Percentiles rank a stretch among this genome's conserved stretches.
Evolutionary conservation across 441 rosid genomes (phyloP).

Genomic region (Bocquillonia castaneifolia): DNA sequence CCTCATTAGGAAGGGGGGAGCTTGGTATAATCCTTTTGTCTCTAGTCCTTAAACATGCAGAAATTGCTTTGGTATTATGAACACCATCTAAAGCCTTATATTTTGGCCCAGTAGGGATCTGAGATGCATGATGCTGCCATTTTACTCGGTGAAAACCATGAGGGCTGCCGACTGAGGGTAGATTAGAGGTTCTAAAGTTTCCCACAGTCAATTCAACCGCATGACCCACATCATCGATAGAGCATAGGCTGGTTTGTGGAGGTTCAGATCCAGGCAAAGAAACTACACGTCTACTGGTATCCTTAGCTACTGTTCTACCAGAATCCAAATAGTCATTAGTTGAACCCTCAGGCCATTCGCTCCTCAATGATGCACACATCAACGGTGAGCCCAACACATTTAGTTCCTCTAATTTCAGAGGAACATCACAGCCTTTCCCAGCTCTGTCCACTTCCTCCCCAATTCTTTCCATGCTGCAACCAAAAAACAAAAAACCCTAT

Average conservation of each 20-base stretch:
- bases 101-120: neutral
- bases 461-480: conserved; percentile 40
- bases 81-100: conserved; percentile 5
- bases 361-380: conserved; percentile 22
- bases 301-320: conserved; percentile 15
- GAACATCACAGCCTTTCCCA: conserved; percentile 31
- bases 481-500: conserved; percentile 27
- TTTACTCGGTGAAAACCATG: neutral
- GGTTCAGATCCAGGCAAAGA: conserved; percentile 29
- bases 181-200: conserved; percentile 29
- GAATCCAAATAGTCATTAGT: conserved; percentile 25
- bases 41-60: neutral
- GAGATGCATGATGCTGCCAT: conserved; percentile 15
- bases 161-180: conserved; percentile 25
- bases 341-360: conserved; percentile 36
- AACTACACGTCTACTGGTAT: conserved; percentile 22
- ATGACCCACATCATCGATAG: conserved; percentile 26
- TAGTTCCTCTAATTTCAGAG: conserved; percentile 36
- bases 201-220: conserved; percentile 42
- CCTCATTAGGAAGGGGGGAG: conserved; percentile 24
- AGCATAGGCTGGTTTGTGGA: conserved; percentile 18
- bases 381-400: conserved; percentile 34
- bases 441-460: conserved; percentile 39
- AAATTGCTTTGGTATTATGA: neutral
- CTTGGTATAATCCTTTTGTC: conserved; percentile 21